Percentiles rank a stretch among this genome's conserved stretches.
Evolutionary conservation across 164 flowering plant species (phyloP).

Genomic region (Vitis amurensis): DNA sequence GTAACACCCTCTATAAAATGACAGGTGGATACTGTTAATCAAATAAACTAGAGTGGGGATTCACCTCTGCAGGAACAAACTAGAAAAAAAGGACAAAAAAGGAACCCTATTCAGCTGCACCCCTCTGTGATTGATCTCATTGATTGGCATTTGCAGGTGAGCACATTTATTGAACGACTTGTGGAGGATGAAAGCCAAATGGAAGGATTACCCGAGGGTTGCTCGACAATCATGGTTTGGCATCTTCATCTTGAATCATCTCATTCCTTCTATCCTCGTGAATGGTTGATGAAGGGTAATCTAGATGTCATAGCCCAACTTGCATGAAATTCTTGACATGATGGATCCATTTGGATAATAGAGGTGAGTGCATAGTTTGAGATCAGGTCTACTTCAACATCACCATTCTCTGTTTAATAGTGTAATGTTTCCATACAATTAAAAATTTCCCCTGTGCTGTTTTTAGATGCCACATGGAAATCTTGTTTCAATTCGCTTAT

Average conservation of each 20-base stretch:
- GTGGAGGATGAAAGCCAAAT: slow-evolving; percentile 96
- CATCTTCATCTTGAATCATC: slow-evolving; percentile 44
- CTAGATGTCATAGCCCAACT: slow-evolving; percentile 42
- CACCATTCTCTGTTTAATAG: too few species aligned
- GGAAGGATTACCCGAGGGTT: slow-evolving; percentile 61
- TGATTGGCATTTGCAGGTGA: slow-evolving; percentile 46
- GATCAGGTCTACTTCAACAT: too few species aligned
- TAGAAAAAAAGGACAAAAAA: too few species aligned
- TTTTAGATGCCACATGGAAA: too few species aligned
- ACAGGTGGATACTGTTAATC: background rate
- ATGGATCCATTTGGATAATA: background rate
- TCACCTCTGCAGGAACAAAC: too few species aligned
- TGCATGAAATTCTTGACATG: slow-evolving; percentile 14
- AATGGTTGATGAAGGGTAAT: slow-evolving; percentile 48
- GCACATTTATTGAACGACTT: slow-evolving; percentile 68
- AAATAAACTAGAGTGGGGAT: background rate
- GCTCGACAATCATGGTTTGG: slow-evolving; percentile 76
- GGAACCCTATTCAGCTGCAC: too few species aligned
- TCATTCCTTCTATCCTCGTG: slow-evolving; percentile 39
- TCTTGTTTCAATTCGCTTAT: too few species aligned
- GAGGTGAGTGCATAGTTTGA: background rate
- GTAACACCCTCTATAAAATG: too few species aligned
- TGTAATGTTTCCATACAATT: too few species aligned
- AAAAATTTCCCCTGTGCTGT: too few species aligned
- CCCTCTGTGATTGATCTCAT: slow-evolving; percentile 2